Evolutionary conservation across 805 yeast genomes (phyloP).

Genomic region (Metschnikowia colocasiae): DNA sequence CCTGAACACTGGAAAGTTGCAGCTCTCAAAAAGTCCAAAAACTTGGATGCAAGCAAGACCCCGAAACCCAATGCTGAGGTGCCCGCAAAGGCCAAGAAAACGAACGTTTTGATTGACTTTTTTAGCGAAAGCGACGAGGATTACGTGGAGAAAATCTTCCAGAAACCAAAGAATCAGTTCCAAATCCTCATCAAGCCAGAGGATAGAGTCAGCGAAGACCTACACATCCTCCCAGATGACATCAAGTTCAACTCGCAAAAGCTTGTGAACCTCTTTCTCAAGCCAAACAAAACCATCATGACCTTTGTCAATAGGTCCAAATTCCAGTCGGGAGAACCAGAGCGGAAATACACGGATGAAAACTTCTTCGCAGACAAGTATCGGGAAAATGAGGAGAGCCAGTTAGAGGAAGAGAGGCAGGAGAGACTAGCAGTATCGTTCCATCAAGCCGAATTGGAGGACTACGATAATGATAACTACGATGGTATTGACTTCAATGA

Average conservation of each 20-base stretch:
- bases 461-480: conserved; percentile 34
- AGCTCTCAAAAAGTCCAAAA: conserved; percentile 38
- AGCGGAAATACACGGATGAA: conserved; percentile 50
- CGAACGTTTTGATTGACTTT: conserved; percentile 28
- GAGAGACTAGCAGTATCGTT: conserved; percentile 33
- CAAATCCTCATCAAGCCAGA: conserved; percentile 29
- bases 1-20: conserved; percentile 85
- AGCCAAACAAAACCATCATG: conserved; percentile 51
- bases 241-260: conserved; percentile 65
- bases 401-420: conserved; percentile 30
- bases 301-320: conserved; percentile 12
- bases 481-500: conserved; percentile 44
- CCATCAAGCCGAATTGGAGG: conserved; percentile 42
- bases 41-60: conserved; percentile 13
- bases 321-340: conserved; percentile 10
- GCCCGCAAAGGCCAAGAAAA: conserved; percentile 22
- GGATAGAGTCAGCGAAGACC: conserved; percentile 24
- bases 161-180: conserved; percentile 25
- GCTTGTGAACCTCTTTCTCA: conserved; percentile 63
- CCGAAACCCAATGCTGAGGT: conserved; percentile 5
- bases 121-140: conserved; percentile 32
- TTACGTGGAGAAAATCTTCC: conserved; percentile 29
- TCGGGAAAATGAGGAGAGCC: conserved; percentile 26
- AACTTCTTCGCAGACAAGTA: conserved; percentile 70
- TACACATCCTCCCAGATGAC: conserved; percentile 67